Evolutionary conservation across 2,329 filamentous ascomycete species (phyloP).

Genomic region (Domatiomyces catenatus): DNA sequence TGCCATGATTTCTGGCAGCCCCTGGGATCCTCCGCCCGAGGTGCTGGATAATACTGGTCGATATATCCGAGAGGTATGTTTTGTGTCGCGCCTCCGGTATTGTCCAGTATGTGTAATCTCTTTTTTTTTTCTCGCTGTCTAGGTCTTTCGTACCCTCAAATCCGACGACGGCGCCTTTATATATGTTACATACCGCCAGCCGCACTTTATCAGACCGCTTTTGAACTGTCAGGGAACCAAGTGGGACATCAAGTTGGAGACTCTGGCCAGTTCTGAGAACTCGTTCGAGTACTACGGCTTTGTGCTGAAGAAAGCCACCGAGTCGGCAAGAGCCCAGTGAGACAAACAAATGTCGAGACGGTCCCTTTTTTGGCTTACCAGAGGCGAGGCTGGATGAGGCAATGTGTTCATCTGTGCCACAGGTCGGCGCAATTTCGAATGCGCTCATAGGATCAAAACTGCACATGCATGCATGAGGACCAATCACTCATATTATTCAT

Average conservation of each 20-base stretch:
- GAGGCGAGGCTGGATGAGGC: no score
- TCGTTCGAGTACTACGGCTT: constrained; percentile 38
- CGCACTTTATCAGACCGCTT: constrained; percentile 38
- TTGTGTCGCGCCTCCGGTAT: constrained; percentile 1
- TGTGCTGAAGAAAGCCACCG: constrained; percentile 23
- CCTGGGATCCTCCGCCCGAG: constrained; percentile 37
- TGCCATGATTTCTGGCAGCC: constrained; percentile 40
- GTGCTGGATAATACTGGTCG: constrained; percentile 33
- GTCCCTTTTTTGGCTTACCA: constrained; percentile 1
- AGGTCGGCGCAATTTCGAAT: no score
- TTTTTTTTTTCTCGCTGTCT: neutral
- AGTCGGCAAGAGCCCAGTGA: constrained; percentile 1
- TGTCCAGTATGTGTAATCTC: constrained; percentile 1
- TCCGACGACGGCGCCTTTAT: constrained; percentile 35
- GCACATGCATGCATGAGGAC: no score
- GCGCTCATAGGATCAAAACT: no score
- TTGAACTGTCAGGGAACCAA: constrained; percentile 26
- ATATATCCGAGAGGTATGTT: constrained; percentile 36
- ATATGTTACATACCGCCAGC: constrained; percentile 40
- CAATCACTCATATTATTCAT: no score
- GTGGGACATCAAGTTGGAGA: constrained; percentile 33
- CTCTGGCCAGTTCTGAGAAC: constrained; percentile 25
- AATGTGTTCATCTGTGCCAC: no score
- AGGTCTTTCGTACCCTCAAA: constrained; percentile 35
- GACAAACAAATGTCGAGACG: constrained; percentile 3